Evolutionary conservation across 345 rosid species (phyloP).

Genomic region (Pistacia vera): DNA sequence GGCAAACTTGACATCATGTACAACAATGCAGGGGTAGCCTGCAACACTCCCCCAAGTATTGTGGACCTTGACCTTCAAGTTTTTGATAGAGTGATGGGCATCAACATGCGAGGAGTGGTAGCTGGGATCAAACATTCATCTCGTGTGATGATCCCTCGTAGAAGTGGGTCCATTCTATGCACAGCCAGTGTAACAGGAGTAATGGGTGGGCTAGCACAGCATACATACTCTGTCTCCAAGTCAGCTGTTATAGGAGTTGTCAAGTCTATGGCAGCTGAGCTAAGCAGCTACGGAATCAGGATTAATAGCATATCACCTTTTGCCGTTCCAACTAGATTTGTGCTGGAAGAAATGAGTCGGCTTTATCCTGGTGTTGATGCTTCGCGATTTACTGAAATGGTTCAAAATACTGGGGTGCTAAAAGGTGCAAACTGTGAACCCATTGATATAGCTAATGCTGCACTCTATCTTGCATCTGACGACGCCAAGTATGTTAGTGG

Average conservation of each 20-base stretch:
- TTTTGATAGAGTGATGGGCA: slow-evolving; percentile 63
- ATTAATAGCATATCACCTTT: slow-evolving; percentile 84
- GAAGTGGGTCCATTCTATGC: slow-evolving; percentile 68
- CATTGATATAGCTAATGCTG: slow-evolving; percentile 80
- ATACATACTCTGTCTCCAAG: slow-evolving; percentile 66
- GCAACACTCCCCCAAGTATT: slow-evolving; percentile 61
- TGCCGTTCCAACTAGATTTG: slow-evolving; percentile 67
- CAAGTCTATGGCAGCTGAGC: slow-evolving; percentile 68
- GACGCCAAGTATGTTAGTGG: slow-evolving; percentile 87
- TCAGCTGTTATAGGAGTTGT: slow-evolving; percentile 58
- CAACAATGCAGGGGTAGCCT: slow-evolving; percentile 81
- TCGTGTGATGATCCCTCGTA: slow-evolving; percentile 74
- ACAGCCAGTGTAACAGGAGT: slow-evolving; percentile 72
- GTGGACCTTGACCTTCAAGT: slow-evolving; percentile 64
- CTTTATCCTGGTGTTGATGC: slow-evolving; percentile 43
- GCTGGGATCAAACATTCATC: slow-evolving; percentile 79
- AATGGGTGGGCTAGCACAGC: slow-evolving; percentile 74
- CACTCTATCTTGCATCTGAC: slow-evolving; percentile 73
- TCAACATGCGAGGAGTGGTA: slow-evolving; percentile 75
- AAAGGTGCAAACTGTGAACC: slow-evolving; percentile 67
- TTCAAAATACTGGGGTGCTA: slow-evolving; percentile 48
- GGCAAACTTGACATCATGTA: slow-evolving; percentile 72
- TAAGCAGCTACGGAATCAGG: slow-evolving; percentile 63
- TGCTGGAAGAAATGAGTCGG: slow-evolving; percentile 55
- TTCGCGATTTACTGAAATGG: slow-evolving; percentile 33